phyloP scores from a whole-genome alignment of 352 stramenopile species.

The Phytopythium mirpurense region DNA sequence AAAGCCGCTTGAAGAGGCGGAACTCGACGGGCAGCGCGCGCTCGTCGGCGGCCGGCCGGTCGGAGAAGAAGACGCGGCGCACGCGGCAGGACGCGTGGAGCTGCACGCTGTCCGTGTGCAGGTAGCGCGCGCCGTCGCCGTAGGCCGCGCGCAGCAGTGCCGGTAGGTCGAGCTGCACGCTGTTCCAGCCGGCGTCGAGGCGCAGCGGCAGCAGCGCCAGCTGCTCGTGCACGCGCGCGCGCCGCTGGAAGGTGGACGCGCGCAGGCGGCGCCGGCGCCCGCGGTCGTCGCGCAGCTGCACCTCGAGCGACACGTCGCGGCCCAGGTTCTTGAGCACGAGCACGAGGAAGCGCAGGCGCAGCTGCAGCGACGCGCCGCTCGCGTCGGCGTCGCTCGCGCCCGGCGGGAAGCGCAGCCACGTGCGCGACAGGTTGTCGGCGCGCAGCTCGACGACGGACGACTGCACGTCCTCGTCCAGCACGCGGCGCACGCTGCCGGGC shows the following conservation, averaged over 20 bases:
- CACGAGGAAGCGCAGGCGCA: slow-evolving; percentile 43
- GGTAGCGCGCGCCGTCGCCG: slow-evolving; percentile 25
- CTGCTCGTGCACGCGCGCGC: slow-evolving; percentile 29
- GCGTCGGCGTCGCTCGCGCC: background rate
- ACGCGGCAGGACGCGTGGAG: slow-evolving; percentile 56
- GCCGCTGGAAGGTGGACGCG: slow-evolving; percentile 42
- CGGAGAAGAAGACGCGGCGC: slow-evolving; percentile 50
- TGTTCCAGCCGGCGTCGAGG: slow-evolving; percentile 49
- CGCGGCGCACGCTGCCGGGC: slow-evolving; percentile 25
- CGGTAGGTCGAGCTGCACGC: slow-evolving; percentile 46
- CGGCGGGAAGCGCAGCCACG: slow-evolving; percentile 45
- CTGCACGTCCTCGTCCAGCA: slow-evolving; percentile 56
- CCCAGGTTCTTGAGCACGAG: slow-evolving; percentile 39
- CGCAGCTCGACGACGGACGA: slow-evolving; percentile 49
- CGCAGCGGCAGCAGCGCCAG: slow-evolving; percentile 36
- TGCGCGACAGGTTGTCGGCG: slow-evolving; percentile 25
- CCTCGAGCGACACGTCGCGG: slow-evolving; percentile 40
- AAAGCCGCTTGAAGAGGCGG: slow-evolving; percentile 42
- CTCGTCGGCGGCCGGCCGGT: slow-evolving; percentile 20
- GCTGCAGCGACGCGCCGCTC: slow-evolving; percentile 26
- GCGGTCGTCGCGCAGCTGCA: slow-evolving; percentile 31
- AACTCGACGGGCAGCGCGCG: slow-evolving; percentile 38
- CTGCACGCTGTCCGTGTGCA: slow-evolving; percentile 33
- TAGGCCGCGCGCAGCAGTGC: slow-evolving; percentile 38
- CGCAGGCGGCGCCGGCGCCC: slow-evolving; percentile 31